phyloP scores from a whole-genome alignment of 768 basidiomycete genomes.

The Pleurotus tuber-regium region DNA sequence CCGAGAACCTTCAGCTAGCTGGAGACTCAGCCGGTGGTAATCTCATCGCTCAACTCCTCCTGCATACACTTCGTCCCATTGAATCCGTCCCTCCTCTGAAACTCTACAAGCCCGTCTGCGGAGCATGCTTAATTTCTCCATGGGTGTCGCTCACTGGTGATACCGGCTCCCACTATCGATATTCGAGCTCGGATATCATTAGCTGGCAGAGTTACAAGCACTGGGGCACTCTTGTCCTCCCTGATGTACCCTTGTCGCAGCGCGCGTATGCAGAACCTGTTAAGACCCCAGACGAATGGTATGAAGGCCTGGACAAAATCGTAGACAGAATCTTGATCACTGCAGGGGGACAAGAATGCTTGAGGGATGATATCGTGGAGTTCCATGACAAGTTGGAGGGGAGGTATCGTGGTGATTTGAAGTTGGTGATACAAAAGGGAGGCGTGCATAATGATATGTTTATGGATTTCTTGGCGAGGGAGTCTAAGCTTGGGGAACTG shows the following conservation, averaged over 20 bases:
- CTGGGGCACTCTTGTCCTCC: slow-evolving; percentile 18
- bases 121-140: slow-evolving; percentile 34
- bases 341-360: slow-evolving; percentile 24
- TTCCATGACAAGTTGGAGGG: slow-evolving; percentile 18
- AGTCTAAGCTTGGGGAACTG: slow-evolving; percentile 11
- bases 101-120: slow-evolving; percentile 23
- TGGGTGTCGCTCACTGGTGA: slow-evolving; percentile 20
- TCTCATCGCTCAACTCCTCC: slow-evolving; percentile 32
- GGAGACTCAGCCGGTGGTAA: slow-evolving; percentile 39
- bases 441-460: slow-evolving; percentile 18
- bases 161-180: slow-evolving; percentile 11
- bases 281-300: slow-evolving; percentile 27
- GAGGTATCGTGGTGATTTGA: slow-evolving; percentile 6
- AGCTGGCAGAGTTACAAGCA: slow-evolving; percentile 11
- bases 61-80: slow-evolving; percentile 35
- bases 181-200: slow-evolving; percentile 22
- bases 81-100: slow-evolving; percentile 22
- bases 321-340: slow-evolving; percentile 26
- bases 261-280: slow-evolving; percentile 23
- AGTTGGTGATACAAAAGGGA: slow-evolving; percentile 16
- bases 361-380: slow-evolving; percentile 24
- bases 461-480: slow-evolving; percentile 15
- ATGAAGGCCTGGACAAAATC: slow-evolving; percentile 21
- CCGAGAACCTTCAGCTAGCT: slow-evolving; percentile 28
- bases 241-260: slow-evolving; percentile 14